Percentiles rank a stretch among this genome's conserved stretches.
Evolutionary conservation across 2,329 filamentous ascomycete species (phyloP).

Genomic region (Penicillium corylophilum): DNA sequence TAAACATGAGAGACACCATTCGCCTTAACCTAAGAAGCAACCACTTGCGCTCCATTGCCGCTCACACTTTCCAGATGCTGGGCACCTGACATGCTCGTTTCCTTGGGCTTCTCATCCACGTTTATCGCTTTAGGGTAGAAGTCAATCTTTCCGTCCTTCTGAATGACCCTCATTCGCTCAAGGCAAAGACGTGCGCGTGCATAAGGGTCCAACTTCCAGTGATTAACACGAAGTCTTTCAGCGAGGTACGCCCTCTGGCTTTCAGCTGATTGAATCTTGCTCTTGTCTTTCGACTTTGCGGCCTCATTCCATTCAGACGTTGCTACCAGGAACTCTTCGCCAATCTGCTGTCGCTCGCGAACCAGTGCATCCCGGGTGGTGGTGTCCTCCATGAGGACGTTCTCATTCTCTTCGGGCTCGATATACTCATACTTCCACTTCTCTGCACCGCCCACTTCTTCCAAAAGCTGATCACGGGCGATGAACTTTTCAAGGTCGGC

Average conservation of each 20-base stretch:
- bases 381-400: conserved; percentile 67
- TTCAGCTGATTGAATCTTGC: conserved; percentile 51
- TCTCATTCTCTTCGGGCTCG: conserved; percentile 73
- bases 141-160: conserved; percentile 63
- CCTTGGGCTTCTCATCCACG: conserved; percentile 5
- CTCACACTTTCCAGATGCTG: conserved; percentile 15
- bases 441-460: conserved; percentile 80
- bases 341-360: conserved; percentile 62
- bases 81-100: conserved; percentile 1
- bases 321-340: conserved; percentile 68
- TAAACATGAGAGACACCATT: neutral
- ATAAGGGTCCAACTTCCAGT: conserved; percentile 89
- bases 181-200: conserved; percentile 75
- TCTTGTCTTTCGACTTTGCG: conserved; percentile 42
- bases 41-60: neutral
- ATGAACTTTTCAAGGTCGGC: conserved; percentile 77
- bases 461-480: conserved; percentile 64
- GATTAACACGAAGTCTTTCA: conserved; percentile 65
- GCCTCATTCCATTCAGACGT: conserved; percentile 72
- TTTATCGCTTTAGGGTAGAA: conserved; percentile 58
- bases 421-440: conserved; percentile 78
- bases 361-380: conserved; percentile 63
- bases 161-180: conserved; percentile 73
- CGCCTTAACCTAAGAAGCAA: conserved; percentile 2
- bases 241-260: conserved; percentile 62